These are phyloP conservation scores for Fraxinus anomala DNA, from an alignment of 257 asterid genomes.

Conservation along the genomic window DNA sequence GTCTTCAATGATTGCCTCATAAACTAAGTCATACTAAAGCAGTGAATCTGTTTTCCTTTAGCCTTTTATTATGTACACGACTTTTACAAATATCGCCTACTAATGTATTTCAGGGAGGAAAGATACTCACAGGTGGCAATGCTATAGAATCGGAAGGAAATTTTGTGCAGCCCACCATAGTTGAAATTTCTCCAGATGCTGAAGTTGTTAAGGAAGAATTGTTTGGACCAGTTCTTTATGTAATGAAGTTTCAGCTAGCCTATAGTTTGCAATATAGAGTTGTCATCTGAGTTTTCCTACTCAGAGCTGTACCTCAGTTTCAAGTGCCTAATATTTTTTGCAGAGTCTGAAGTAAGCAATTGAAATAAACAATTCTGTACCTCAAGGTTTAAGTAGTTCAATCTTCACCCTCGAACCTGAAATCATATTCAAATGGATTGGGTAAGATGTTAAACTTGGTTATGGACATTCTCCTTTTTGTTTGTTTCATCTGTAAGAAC, in stretches of 20 bases:
- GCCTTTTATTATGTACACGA: no score
- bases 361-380: conserved; percentile 89
- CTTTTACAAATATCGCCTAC: background rate
- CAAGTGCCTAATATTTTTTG: conserved; percentile 25
- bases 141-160: conserved; percentile 72
- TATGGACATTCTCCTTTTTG: background rate
- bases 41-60: background rate
- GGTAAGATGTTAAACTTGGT: conserved; percentile 52
- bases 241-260: conserved; percentile 82
- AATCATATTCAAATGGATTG: conserved; percentile 85
- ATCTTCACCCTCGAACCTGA: conserved; percentile 89
- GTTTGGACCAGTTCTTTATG: conserved; percentile 95
- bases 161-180: conserved; percentile 91
- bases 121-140: conserved; percentile 73
- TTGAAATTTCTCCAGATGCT: conserved; percentile 71
- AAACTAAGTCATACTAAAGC: background rate
- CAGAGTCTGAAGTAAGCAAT: conserved; percentile 90
- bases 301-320: conserved; percentile 15
- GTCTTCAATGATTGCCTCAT: background rate
- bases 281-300: conserved; percentile 4
- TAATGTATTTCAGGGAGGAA: conserved; percentile 73
- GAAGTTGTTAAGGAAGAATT: conserved; percentile 87
- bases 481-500: conserved; percentile 1
- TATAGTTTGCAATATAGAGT: background rate
- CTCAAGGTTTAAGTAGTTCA: conserved; percentile 98